A percentile compares a stretch with the other conserved stretches of the same genome.
These are phyloP conservation scores for Calcarisporium arbuscula DNA, from an alignment of 2,329 filamentous ascomycete genomes.

Conservation along the genomic window DNA sequence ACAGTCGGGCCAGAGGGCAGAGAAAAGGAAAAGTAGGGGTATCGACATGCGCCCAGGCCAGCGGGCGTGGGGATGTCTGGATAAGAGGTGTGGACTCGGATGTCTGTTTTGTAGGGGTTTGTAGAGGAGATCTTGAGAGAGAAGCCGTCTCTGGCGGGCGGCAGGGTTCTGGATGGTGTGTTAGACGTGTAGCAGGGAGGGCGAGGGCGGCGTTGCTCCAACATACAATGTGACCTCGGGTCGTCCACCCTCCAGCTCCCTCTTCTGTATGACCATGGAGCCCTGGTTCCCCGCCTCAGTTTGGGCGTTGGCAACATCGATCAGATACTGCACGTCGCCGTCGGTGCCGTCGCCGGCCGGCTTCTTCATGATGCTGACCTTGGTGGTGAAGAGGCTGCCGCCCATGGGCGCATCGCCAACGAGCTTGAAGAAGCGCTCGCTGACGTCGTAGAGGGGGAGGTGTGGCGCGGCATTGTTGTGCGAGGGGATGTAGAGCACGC, in stretches of 20 bases:
- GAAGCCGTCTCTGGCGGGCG: no score
- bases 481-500: conserved; percentile 5
- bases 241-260: no score
- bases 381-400: conserved; percentile 6
- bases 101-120: not conserved
- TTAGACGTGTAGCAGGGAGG: no score
- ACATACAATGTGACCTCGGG: no score
- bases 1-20: not conserved
- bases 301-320: not conserved
- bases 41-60: conserved; percentile 1
- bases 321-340: not conserved
- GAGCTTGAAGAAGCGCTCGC: not conserved
- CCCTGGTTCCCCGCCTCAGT: conserved; percentile 1
- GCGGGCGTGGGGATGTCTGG: conserved; percentile 1
- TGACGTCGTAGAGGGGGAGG: conserved; percentile 4
- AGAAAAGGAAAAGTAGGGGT: conserved; percentile 6
- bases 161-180: no score
- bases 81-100: not conserved
- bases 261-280: no score
- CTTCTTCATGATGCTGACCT: conserved; percentile 3
- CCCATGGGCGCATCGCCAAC: conserved; percentile 5
- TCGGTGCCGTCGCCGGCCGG: not conserved
- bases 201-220: no score
- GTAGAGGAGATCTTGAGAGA: not conserved
- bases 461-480: conserved; percentile 2